Conservation (phyloP, 2,329 filamentous ascomycete species). For the Fusarium sp. region DNA sequence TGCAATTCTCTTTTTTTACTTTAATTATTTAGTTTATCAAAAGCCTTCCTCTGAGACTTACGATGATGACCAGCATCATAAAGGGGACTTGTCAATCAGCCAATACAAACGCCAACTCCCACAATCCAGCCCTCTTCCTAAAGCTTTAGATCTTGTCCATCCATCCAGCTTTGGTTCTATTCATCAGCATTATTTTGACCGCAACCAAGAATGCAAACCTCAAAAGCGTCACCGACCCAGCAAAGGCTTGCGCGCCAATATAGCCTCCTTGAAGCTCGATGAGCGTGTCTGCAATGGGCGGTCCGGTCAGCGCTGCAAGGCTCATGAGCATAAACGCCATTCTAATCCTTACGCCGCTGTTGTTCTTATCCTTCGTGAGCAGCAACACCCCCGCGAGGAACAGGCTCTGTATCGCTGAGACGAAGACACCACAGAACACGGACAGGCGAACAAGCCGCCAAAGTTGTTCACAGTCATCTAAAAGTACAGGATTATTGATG, state of each 20-base stretch:
- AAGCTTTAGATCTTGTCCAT: constrained; percentile 53
- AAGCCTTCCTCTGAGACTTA: too few relatives aligned
- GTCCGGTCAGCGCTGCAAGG: constrained; percentile 65
- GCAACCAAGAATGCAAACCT: constrained; percentile 56
- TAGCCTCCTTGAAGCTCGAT: constrained; percentile 60
- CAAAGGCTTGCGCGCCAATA: constrained; percentile 62
- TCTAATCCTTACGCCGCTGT: constrained; percentile 67
- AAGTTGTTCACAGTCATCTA: constrained; percentile 69
- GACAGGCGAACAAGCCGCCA: constrained; percentile 70
- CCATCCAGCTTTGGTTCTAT: constrained; percentile 55
- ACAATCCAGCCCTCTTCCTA: not conserved
- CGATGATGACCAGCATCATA: not conserved
- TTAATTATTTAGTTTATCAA: not conserved
- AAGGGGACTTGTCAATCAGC: not conserved
- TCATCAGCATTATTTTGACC: constrained; percentile 56
- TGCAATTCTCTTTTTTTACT: too few relatives aligned
- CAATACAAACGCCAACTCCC: not conserved
- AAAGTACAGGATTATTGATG: constrained; percentile 60
- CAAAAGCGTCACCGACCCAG: constrained; percentile 57
- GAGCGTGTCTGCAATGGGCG: constrained; percentile 64
- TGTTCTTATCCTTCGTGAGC: constrained; percentile 64
- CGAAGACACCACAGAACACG: constrained; percentile 71
- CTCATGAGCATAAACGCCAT: constrained; percentile 70
- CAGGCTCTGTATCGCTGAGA: constrained; percentile 71
- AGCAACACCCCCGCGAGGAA: constrained; percentile 71